These are phyloP conservation scores for Blastobotrys petasosporus DNA, from an alignment of 1,139 yeast species.

Conservation along the genomic window DNA sequence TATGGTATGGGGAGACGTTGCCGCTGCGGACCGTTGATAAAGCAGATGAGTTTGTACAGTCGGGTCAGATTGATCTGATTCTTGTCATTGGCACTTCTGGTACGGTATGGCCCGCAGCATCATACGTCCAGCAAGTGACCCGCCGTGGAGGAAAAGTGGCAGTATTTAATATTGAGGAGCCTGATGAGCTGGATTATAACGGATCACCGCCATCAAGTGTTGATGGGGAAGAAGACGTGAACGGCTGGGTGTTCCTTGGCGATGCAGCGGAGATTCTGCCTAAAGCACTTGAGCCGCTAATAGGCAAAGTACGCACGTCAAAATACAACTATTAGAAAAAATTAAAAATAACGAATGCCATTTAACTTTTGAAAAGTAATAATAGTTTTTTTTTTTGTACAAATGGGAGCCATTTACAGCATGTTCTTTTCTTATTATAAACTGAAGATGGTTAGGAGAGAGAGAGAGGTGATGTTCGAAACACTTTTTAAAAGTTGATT, in stretches of 20 bases:
- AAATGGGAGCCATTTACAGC: not conserved
- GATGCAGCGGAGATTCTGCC: constrained; percentile 75
- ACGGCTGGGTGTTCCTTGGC: constrained; percentile 69
- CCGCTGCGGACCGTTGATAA: constrained; percentile 56
- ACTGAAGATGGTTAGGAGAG: not conserved
- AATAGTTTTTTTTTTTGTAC: constrained; percentile 3
- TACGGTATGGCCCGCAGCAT: constrained; percentile 85
- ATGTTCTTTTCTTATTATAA: not conserved
- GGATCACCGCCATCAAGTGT: too few species aligned
- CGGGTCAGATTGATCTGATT: constrained; percentile 58
- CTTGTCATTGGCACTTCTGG: constrained; percentile 84
- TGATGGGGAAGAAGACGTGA: constrained; percentile 27
- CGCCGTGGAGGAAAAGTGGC: constrained; percentile 78
- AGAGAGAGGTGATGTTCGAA: not conserved
- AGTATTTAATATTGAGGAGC: constrained; percentile 62
- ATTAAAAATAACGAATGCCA: not conserved
- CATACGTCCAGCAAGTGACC: constrained; percentile 72
- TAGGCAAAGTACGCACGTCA: constrained; percentile 24
- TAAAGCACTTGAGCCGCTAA: constrained; percentile 48
- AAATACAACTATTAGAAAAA: constrained; percentile 2
- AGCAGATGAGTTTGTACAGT: constrained; percentile 67
- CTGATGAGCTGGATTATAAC: constrained; percentile 22
- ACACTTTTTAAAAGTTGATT: constrained; percentile 62
- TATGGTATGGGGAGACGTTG: constrained; percentile 87
- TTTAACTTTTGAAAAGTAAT: not conserved